Conservation (phyloP, 1,284 basidiomycete genomes). For the Moniliella sp. region DNA sequence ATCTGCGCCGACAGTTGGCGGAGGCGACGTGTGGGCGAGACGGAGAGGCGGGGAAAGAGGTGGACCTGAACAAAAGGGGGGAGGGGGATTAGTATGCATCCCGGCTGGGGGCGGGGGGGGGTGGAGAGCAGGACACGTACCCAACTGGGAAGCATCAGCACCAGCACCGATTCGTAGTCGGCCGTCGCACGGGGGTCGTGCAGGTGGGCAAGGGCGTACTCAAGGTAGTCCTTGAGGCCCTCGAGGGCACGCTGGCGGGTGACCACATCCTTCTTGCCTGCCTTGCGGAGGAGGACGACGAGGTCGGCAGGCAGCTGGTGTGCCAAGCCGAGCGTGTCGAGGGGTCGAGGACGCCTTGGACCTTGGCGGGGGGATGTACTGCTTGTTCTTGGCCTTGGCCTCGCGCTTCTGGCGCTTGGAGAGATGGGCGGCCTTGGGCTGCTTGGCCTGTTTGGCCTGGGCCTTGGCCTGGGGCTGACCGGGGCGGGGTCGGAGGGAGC, state of each 20-base stretch:
- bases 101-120: not conserved
- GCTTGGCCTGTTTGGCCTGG: slow-evolving; percentile 39
- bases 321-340: slow-evolving; percentile 63
- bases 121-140: slow-evolving; percentile 39
- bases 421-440: no score
- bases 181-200: slow-evolving; percentile 7
- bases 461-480: no score
- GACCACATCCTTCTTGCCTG: slow-evolving; percentile 74
- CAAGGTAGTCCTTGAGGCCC: slow-evolving; percentile 53
- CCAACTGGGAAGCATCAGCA: slow-evolving; percentile 63
- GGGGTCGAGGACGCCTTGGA: slow-evolving; percentile 66
- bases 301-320: slow-evolving; percentile 45
- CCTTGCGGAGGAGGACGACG: slow-evolving; percentile 55
- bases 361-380: slow-evolving; percentile 63
- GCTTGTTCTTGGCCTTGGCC: no score
- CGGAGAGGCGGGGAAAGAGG: slow-evolving; percentile 57
- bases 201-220: slow-evolving; percentile 16
- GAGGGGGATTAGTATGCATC: not conserved
- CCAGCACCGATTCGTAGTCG: slow-evolving; percentile 38
- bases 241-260: slow-evolving; percentile 72
- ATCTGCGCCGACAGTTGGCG: slow-evolving; percentile 49
- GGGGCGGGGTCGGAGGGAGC: no score
- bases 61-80: slow-evolving; percentile 46
- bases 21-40: slow-evolving; percentile 59
- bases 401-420: no score